phyloP scores from a whole-genome alignment of 257 asterid species.

The Catharanthus roseus region DNA sequence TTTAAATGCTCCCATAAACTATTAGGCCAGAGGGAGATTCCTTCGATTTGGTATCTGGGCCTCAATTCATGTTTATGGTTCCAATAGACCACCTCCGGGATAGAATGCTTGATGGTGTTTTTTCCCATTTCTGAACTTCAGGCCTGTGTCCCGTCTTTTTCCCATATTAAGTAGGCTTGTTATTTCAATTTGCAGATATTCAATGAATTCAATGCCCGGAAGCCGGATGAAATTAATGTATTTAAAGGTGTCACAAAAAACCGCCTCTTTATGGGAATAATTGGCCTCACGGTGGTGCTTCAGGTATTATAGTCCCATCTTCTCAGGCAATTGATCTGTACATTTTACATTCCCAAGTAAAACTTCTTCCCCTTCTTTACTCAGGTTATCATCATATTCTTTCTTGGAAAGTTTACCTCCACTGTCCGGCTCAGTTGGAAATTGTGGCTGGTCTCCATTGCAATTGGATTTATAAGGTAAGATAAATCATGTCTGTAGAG shows the following conservation, averaged over 20 bases:
- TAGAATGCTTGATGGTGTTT: too few species aligned
- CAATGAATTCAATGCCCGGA: conserved; percentile 87
- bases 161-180: background rate
- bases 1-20: background rate
- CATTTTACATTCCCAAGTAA: background rate
- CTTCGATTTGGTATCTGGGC: background rate
- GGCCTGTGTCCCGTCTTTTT: too few species aligned
- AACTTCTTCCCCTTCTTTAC: conserved; percentile 6
- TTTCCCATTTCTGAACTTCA: background rate
- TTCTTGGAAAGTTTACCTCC: conserved; percentile 72
- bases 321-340: background rate
- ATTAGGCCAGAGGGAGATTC: background rate
- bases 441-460: conserved; percentile 86
- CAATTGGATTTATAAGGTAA: conserved; percentile 64
- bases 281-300: conserved; percentile 63
- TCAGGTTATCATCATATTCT: conserved; percentile 73
- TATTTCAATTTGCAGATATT: conserved; percentile 43
- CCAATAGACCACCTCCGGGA: background rate
- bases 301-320: conserved; percentile 46
- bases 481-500: background rate
- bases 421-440: conserved; percentile 80
- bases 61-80: background rate
- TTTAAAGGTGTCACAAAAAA: conserved; percentile 71
- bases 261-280: conserved; percentile 67
- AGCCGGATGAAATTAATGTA: conserved; percentile 82